Conservation (phyloP, 176 grass and related monocot species). For the Oryza officinalis region DNA sequence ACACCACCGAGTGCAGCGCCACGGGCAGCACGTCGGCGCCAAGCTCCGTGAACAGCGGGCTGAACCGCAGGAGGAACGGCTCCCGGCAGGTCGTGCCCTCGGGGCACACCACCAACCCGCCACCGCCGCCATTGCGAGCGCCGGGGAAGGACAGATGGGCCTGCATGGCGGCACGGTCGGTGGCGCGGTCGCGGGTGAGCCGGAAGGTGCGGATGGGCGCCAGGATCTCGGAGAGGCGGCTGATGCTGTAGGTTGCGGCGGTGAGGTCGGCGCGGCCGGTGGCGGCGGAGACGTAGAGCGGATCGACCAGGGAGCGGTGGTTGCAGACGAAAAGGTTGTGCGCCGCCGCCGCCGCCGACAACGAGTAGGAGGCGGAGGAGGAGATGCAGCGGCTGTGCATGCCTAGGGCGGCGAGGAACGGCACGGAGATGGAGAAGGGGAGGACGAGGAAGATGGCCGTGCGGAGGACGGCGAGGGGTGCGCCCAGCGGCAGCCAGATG, state of each 20-base stretch:
- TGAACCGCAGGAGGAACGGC: slow-evolving; percentile 39
- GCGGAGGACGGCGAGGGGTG: slow-evolving; percentile 44
- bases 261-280: background rate
- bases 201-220: slow-evolving; percentile 1
- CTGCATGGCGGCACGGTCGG: background rate
- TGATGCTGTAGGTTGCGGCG: background rate
- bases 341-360: too few relatives aligned
- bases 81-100: slow-evolving; percentile 47
- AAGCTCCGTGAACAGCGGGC: slow-evolving; percentile 41
- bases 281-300: background rate
- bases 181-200: background rate
- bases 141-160: background rate
- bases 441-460: slow-evolving; percentile 33
- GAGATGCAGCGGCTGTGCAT: slow-evolving; percentile 46
- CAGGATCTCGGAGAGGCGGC: slow-evolving; percentile 1
- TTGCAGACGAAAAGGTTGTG: background rate
- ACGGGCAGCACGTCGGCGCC: slow-evolving; percentile 38
- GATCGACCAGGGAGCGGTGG: background rate
- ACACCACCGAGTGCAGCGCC: background rate
- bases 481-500: slow-evolving; percentile 66
- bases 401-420: slow-evolving; percentile 57
- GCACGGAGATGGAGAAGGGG: slow-evolving; percentile 48
- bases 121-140: too few relatives aligned
- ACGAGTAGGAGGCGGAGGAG: too few relatives aligned
- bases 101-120: slow-evolving; percentile 19